A percentile compares a stretch with the other conserved stretches of the same genome.
These are phyloP conservation scores for Rhynchosporium graminicola DNA, from an alignment of 2,329 filamentous ascomycete genomes.

Conservation along the genomic window DNA sequence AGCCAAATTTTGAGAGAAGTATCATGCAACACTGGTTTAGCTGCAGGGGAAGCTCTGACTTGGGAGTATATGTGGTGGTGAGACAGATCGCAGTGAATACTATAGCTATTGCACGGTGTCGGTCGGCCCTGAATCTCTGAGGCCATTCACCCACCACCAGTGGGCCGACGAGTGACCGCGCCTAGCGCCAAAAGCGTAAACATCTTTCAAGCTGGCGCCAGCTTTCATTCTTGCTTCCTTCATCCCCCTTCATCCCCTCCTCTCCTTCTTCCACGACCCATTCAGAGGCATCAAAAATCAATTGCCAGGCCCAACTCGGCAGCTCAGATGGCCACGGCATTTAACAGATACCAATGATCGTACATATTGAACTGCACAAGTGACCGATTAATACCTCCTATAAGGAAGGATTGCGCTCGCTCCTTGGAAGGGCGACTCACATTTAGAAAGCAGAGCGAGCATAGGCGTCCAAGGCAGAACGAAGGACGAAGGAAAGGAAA, in stretches of 20 bases:
- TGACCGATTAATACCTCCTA: constrained; percentile 28
- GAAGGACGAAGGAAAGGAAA: constrained; percentile 1
- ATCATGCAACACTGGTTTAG: constrained; percentile 33
- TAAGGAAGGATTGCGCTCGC: constrained; percentile 21
- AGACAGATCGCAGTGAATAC: constrained; percentile 24
- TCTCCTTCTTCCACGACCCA: constrained; percentile 16
- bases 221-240: background rate
- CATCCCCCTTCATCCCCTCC: background rate
- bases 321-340: constrained; percentile 34
- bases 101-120: background rate
- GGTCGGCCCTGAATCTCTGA: no score
- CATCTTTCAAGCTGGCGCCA: background rate
- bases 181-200: constrained; percentile 2
- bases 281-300: constrained; percentile 15
- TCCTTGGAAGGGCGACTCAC: constrained; percentile 14
- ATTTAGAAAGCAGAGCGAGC: constrained; percentile 15
- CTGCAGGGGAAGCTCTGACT: constrained; percentile 3
- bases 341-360: constrained; percentile 40
- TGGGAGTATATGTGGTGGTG: constrained; percentile 4
- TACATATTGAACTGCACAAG: constrained; percentile 40
- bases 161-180: background rate
- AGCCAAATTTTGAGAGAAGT: constrained; percentile 34
- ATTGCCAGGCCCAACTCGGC: constrained; percentile 18
- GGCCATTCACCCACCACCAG: background rate
- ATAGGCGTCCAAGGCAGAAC: constrained; percentile 4